phyloP scores from a whole-genome alignment of 441 rosid species.

The Biscutella auriculata region DNA sequence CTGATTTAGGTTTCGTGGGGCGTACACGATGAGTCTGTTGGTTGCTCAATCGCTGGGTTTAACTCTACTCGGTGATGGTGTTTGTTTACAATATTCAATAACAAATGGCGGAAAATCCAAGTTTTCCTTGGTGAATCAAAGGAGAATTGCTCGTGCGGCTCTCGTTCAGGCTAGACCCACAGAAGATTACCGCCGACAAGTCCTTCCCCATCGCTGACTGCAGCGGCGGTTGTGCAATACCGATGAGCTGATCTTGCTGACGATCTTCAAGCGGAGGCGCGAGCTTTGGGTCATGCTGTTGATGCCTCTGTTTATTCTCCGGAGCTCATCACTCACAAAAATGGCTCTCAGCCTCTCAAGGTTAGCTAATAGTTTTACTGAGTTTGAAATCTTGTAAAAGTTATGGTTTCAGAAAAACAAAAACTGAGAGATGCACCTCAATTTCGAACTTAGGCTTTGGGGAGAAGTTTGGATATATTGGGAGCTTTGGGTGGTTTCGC shows the following conservation, averaged over 20 bases:
- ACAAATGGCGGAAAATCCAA: background rate
- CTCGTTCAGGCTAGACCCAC: slow-evolving; percentile 34
- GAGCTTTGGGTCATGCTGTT: slow-evolving; percentile 69
- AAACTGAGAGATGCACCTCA: slow-evolving; percentile 7
- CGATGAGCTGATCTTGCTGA: slow-evolving; percentile 41
- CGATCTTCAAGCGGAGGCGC: slow-evolving; percentile 71
- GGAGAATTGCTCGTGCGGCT: slow-evolving; percentile 28
- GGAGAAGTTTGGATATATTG: slow-evolving; percentile 63
- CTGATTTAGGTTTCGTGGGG: too few relatives aligned
- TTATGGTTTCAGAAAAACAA: background rate
- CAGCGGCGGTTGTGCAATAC: slow-evolving; percentile 14
- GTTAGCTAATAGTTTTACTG: slow-evolving; percentile 14
- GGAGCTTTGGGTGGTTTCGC: slow-evolving; percentile 55
- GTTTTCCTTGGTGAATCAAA: background rate
- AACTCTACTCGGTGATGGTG: background rate
- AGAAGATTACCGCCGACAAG: slow-evolving; percentile 14
- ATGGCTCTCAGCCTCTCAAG: slow-evolving; percentile 70
- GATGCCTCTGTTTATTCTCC: slow-evolving; percentile 67
- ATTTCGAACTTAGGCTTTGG: slow-evolving; percentile 33
- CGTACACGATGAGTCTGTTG: slow-evolving; percentile 18
- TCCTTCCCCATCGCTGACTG: slow-evolving; percentile 3
- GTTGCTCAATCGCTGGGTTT: slow-evolving; percentile 15
- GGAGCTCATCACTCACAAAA: slow-evolving; percentile 42
- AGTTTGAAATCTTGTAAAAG: background rate
- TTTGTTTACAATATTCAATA: background rate